Base-by-base conservation (phyloP, 192 early-diverging fungal genomes). In the Coemansia sp. region DNA sequence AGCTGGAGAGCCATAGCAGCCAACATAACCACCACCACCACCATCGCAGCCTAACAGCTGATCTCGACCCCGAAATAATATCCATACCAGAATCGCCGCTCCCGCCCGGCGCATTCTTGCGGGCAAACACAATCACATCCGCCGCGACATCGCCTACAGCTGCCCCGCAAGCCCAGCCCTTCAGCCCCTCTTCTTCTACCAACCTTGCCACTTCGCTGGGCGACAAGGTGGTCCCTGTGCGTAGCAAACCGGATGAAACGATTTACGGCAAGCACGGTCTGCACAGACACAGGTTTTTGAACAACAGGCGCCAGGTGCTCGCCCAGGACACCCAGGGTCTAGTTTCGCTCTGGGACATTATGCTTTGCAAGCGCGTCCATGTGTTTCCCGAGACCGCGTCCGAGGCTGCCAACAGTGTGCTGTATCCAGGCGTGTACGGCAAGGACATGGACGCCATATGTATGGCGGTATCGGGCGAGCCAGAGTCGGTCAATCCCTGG, bases 261-360 rank as follows among this genome's bases (percentile, higher is more conserved):
- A 85, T 85, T 37, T 51, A 59, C 38, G 86, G 92, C 65, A 84
- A 88, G 45, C 85, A 90, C 64, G 90, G 92, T 2, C 70, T 90
- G 37, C 87, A 89, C 12, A 80, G 88, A 17, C 87, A 90, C 73
- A 68, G 75, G 33, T 75, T 98, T 5, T 77, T 98, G 36, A 93
- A 96, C 48, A 92, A 95, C 82, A 87, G 91, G 67, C 87, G 94
- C 56, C 90, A 93, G 72, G 91, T 96, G 0, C 70, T 98, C 45
- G 95, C 95, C 1, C 86, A 91, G 72, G 91, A 98, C 71, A 91
- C 91, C 32, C 86, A 67, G 36, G 94, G 92, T 0, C 86, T 89
- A 34, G 89, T 98, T 12, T 87, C 87, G 0, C 77, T 98, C 38
- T 99, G 98, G 98, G 96, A 99, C 82, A 87, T 99, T 51, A 86